phyloP scores from a whole-genome alignment of 495 filamentous ascomycete genomes.

The Podospora bellae-mahoneyi region DNA sequence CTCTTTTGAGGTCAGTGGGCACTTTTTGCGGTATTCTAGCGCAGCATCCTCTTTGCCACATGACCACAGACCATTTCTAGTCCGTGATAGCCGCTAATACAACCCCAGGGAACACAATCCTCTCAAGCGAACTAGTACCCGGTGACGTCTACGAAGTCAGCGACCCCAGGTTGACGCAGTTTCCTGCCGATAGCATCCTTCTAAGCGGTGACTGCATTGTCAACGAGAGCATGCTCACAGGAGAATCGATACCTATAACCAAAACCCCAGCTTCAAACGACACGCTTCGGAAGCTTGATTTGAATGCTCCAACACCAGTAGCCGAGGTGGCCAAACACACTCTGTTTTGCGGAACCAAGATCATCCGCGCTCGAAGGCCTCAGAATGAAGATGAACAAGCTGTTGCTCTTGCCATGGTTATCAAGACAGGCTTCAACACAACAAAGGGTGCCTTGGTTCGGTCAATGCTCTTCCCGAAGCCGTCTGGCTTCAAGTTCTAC shows the following conservation, averaged over 20 bases:
- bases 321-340: slow-evolving; percentile 81
- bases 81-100: background rate
- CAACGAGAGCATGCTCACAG: slow-evolving; percentile 99
- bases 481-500: slow-evolving; percentile 97
- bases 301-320: slow-evolving; percentile 72
- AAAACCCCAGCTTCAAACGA: slow-evolving; percentile 86
- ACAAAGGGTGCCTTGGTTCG: slow-evolving; percentile 95
- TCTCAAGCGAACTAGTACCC: slow-evolving; percentile 84
- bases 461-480: slow-evolving; percentile 98
- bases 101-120: slow-evolving; percentile 70
- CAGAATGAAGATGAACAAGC: slow-evolving; percentile 79
- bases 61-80: no score
- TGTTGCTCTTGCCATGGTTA: slow-evolving; percentile 85
- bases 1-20: no score
- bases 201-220: slow-evolving; percentile 96
- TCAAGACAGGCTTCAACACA: slow-evolving; percentile 93
- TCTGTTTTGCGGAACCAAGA: slow-evolving; percentile 91
- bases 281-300: slow-evolving; percentile 66
- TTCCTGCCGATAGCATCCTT: slow-evolving; percentile 90
- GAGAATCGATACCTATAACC: slow-evolving; percentile 94
- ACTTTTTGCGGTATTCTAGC: no score
- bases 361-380: slow-evolving; percentile 83
- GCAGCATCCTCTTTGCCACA: no score
- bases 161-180: slow-evolving; percentile 88
- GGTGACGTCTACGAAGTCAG: slow-evolving; percentile 98